Evolutionary conservation across 345 rosid species (phyloP), one percentile per base, ranked within the genome.

Genomic region (Microcos paniculata): DNA sequence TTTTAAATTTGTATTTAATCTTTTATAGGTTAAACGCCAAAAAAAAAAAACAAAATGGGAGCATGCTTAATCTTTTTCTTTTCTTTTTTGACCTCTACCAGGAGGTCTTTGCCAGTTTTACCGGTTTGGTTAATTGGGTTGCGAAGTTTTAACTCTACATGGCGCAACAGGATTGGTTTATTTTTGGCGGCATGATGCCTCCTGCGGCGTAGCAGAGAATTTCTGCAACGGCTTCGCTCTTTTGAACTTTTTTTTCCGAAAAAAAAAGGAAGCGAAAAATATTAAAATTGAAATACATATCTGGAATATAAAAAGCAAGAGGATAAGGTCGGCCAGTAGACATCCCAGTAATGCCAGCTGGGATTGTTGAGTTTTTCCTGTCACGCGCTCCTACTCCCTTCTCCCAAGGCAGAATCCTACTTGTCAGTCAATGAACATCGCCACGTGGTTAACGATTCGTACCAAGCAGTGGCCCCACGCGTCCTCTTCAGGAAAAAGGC

Each of bases 241-340:
- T 26, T 74, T 42, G 51, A 48, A 49, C 10, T 1, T 35, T 35
- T 35, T 35, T 7, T 35, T 35, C 6, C 4, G 40, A 35, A 19
- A 31, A 46, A 18, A 42, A 30, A 64, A 42, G 48, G 69, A 33
- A 68, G 38, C 21, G 38, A 26, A 31, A 57, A 38, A 40, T n/a
- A 52, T 31, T 45, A 40, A 30, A 77, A n/a, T n/a, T 9, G 28
- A 65, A 26, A 81, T 24, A 62, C 55, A 64, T 35, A 11, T 64
- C 49, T 49, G 71, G 78, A 75, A 75, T 75, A 75, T 65, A 62
- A 73, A 79, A 79, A 56, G 76, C 59, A 83, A 87, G 88, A 84
- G 89, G 92, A 90, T 90, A 90, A 90, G 95, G 80, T 85, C 84
- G 89, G 86, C 87, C 90, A 84, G 89, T 79, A 62, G 80, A 53